Evolutionary conservation across 306 rosid species (phyloP), one percentile per base, ranked within the genome.

Genomic region (Castanea crenata): DNA sequence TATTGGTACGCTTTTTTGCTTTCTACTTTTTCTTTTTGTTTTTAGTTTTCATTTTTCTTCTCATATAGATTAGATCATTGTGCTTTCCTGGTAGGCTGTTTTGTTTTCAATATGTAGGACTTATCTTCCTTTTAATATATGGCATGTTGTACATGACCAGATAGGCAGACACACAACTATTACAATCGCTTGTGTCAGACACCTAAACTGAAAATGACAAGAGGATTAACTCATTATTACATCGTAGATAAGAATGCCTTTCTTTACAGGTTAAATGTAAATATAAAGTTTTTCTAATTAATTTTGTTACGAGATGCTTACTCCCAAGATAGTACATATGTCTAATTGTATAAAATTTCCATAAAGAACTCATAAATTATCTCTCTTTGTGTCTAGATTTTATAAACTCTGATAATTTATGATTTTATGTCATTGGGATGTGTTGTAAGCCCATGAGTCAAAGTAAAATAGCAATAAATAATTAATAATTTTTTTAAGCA

Each of bases 21-120:
- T 71, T 41, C 46, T 41, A 8, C 12, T 8, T 44, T 46, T 29
- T 38, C 69, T 51, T 18, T 31, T 5, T 70, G 7, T 44, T 15
- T 72, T 52, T 54, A 41, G 46, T 41, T 41, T 41, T 27, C 21
- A 3, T 16, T 64, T 32, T 16, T 10, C 70, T 6, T 6, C 49
- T 6, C 19, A 32, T 34, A 20, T 5, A 27, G 29, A 14, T 32
- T 65, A 65, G 71, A 31, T 41, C 3, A 41, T 54, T 91, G 99
- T 81, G 97, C 99, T 54, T 82, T 96, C 82, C 87, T 93, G 97
- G 99, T 96, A 93, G 65, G 69, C 31, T 62, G 1, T 62, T 49
- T 75, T 67, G 27, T 18, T 25, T 71, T 41, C 4, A 18, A 34
- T 65, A 15, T 32, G 13, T 6, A 16, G 71, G 41, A 32, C 3